Conservation (phyloP, 441 rosid species). For the Gossypium lobatum region DNA sequence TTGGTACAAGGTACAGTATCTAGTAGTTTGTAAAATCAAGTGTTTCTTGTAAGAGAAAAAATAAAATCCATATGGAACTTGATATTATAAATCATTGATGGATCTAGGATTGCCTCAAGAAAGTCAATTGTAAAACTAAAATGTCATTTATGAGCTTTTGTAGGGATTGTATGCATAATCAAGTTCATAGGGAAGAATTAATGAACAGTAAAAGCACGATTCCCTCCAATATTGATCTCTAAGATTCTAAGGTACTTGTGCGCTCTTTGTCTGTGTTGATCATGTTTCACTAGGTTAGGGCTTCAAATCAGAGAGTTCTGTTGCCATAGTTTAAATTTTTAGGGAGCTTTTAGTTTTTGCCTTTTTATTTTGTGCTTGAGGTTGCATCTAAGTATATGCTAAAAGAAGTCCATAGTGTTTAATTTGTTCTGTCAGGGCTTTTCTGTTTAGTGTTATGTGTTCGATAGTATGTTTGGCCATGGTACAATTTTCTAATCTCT, state of each 20-base stretch:
- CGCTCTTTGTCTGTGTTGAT: neutral
- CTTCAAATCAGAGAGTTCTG: neutral
- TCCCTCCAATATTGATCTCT: neutral
- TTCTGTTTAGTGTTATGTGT: neutral
- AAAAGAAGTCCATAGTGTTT: neutral
- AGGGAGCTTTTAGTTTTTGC: neutral
- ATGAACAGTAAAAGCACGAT: neutral
- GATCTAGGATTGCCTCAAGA: neutral
- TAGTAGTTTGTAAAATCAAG: neutral
- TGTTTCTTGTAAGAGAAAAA: no score
- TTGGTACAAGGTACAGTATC: neutral
- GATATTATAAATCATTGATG: neutral
- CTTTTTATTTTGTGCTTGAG: neutral
- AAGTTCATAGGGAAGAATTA: neutral
- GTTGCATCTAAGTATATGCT: neutral
- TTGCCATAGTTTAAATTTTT: neutral
- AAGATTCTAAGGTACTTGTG: neutral
- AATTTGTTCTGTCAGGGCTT: neutral
- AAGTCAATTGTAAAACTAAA: neutral
- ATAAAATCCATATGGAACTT: neutral
- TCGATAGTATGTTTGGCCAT: neutral
- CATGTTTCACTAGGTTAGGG: neutral
- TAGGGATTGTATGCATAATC: neutral
- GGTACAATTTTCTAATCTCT: neutral
- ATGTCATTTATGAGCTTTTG: constrained; percentile 3